These are phyloP conservation scores for Globisporangium sylvaticum DNA, from an alignment of 352 stramenopile species.

Conservation along the genomic window DNA sequence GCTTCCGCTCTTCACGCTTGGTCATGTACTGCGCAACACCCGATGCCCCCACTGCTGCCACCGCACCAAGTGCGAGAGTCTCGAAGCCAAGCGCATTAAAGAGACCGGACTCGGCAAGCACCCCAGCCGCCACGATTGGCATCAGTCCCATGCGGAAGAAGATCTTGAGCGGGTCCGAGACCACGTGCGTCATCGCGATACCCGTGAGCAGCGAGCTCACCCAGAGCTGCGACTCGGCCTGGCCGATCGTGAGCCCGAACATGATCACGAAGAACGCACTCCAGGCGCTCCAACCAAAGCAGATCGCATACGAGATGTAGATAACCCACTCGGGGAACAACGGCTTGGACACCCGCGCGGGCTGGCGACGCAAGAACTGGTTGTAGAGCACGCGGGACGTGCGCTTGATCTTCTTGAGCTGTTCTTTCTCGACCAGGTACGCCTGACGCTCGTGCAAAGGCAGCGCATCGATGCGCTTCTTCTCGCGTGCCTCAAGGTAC, in stretches of 20 bases:
- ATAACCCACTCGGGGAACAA: slow-evolving; percentile 74
- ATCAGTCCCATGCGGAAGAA: slow-evolving; percentile 72
- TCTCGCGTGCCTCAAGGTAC: slow-evolving; percentile 38
- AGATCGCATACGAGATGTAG: slow-evolving; percentile 65
- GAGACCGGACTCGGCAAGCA: slow-evolving; percentile 50
- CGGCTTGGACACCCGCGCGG: slow-evolving; percentile 41
- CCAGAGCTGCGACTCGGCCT: slow-evolving; percentile 59
- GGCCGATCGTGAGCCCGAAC: slow-evolving; percentile 62
- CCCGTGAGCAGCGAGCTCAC: slow-evolving; percentile 53
- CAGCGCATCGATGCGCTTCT: slow-evolving; percentile 32
- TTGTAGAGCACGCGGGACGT: slow-evolving; percentile 74
- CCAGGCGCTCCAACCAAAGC: slow-evolving; percentile 48
- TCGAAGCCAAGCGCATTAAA: slow-evolving; percentile 50
- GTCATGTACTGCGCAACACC: slow-evolving; percentile 46
- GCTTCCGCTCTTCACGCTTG: slow-evolving; percentile 25
- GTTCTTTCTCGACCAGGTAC: slow-evolving; percentile 55
- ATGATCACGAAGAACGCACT: slow-evolving; percentile 66
- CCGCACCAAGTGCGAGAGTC: slow-evolving; percentile 38
- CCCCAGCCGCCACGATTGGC: slow-evolving; percentile 48
- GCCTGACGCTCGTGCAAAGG: slow-evolving; percentile 56
- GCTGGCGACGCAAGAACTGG: slow-evolving; percentile 50
- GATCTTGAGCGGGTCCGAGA: slow-evolving; percentile 66
- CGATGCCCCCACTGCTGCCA: slow-evolving; percentile 37
- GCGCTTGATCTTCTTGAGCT: slow-evolving; percentile 58
- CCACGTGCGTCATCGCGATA: slow-evolving; percentile 49